phyloP scores from a whole-genome alignment of 164 flowering plant genomes.

The Akebia trifoliata region DNA sequence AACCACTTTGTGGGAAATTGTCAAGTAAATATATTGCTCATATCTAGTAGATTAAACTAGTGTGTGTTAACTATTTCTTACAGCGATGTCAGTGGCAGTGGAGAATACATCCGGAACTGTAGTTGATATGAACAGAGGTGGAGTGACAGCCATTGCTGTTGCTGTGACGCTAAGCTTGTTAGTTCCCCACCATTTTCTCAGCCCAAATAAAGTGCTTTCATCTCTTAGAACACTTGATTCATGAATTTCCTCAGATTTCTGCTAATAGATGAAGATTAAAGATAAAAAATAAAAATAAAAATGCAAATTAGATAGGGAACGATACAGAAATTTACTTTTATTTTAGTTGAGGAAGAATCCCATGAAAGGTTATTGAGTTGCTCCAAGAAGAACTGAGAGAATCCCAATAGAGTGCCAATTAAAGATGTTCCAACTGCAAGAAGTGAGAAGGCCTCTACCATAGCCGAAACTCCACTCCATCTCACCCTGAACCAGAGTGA shows the following conservation, averaged over 20 bases:
- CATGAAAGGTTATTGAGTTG: conserved; percentile 36
- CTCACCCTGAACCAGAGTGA: conserved; percentile 28
- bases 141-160: conserved; percentile 43
- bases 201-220: conserved; percentile 2
- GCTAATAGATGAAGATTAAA: not conserved
- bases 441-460: conserved; percentile 74
- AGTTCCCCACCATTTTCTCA: conserved; percentile 46
- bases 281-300: not conserved
- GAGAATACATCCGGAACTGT: conserved; percentile 62
- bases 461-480: conserved; percentile 49
- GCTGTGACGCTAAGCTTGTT: conserved; percentile 41
- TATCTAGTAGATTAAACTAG: too few species aligned
- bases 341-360: conserved; percentile 16
- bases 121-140: conserved; percentile 52
- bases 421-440: conserved; percentile 78
- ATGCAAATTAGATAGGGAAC: not conserved
- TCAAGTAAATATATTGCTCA: too few species aligned
- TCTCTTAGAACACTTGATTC: not conserved
- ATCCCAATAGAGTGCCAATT: conserved; percentile 57
- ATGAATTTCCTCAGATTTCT: conserved; percentile 5
- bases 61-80: conserved; percentile 35
- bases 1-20: too few species aligned
- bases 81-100: conserved; percentile 72
- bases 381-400: conserved; percentile 66
- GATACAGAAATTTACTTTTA: conserved; percentile 15